Evolutionary conservation across 2,329 filamentous ascomycete species (phyloP).

Genomic region (Fusarium haematococcum): DNA sequence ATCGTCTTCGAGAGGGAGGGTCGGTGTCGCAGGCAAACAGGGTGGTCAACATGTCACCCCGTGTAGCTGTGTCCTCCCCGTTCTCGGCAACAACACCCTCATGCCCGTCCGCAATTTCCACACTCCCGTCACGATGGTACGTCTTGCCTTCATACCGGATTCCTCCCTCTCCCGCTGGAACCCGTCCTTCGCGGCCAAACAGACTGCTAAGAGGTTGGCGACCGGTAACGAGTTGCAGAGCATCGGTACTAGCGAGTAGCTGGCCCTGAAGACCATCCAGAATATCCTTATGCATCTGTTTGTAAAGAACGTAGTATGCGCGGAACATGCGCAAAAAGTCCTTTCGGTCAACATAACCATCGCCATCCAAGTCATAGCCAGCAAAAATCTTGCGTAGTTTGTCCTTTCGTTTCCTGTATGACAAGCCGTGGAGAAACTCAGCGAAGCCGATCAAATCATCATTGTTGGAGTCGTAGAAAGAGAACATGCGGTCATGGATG

Average conservation of each 20-base stretch:
- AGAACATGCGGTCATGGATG: conserved; percentile 96
- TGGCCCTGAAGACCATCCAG: conserved; percentile 83
- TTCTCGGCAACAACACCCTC: conserved; percentile 69
- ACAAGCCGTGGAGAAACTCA: conserved; percentile 88
- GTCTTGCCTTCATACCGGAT: conserved; percentile 73
- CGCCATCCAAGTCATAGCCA: conserved; percentile 90
- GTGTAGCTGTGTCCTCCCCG: conserved; percentile 68
- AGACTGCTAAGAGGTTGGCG: conserved; percentile 80
- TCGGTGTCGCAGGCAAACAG: conserved; percentile 58
- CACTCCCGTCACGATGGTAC: conserved; percentile 71
- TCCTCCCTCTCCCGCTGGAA: conserved; percentile 71
- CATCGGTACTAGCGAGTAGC: conserved; percentile 78
- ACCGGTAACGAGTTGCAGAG: conserved; percentile 79
- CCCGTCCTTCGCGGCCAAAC: conserved; percentile 78
- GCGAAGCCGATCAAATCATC: conserved; percentile 92
- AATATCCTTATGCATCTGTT: conserved; percentile 88
- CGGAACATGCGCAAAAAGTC: conserved; percentile 94
- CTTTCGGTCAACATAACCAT: conserved; percentile 85
- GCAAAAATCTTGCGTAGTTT: conserved; percentile 82
- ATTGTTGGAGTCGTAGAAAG: conserved; percentile 92
- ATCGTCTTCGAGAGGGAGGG: conserved; percentile 44
- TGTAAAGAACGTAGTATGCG: conserved; percentile 91
- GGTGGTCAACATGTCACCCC: conserved; percentile 70
- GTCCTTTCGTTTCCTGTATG: conserved; percentile 75
- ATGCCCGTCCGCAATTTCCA: conserved; percentile 71